These are phyloP conservation scores for Typha latifolia DNA, from an alignment of 176 grass and related monocot genomes.

Conservation along the genomic window DNA sequence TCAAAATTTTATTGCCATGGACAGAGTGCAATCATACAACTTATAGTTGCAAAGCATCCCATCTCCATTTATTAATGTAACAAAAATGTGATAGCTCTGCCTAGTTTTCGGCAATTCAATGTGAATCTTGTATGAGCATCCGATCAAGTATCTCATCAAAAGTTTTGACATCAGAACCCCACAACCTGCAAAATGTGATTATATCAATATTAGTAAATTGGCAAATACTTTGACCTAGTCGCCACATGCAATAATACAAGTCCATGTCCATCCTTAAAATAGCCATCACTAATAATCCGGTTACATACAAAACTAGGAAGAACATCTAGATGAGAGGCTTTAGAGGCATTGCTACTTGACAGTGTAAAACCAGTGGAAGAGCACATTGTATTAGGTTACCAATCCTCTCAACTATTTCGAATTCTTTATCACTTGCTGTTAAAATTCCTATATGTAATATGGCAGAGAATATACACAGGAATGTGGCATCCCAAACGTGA, in stretches of 20 bases:
- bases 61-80: not conserved
- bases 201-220: constrained; percentile 1
- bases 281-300: too few relatives aligned
- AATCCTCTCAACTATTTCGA: not conserved
- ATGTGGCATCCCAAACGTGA: not conserved
- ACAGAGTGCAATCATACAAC: not conserved
- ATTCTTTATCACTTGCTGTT: not conserved
- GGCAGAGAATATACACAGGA: not conserved
- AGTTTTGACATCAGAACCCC: constrained; percentile 65
- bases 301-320: constrained; percentile 1
- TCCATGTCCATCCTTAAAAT: not conserved
- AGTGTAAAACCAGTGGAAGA: not conserved
- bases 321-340: not conserved
- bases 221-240: not conserved
- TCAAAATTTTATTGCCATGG: not conserved
- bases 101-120: not conserved
- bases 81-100: not conserved
- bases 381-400: too few relatives aligned
- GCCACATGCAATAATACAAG: not conserved
- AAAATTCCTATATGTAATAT: not conserved
- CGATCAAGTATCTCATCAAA: constrained; percentile 37
- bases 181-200: constrained; percentile 45
- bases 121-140: constrained; percentile 21
- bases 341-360: not conserved
- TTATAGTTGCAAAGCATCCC: not conserved